Evolutionary conservation across 176 grass and related monocot genomes (phyloP), one percentile per base, ranked within the genome.

Genomic region (Echinochloa phyllopogon): DNA sequence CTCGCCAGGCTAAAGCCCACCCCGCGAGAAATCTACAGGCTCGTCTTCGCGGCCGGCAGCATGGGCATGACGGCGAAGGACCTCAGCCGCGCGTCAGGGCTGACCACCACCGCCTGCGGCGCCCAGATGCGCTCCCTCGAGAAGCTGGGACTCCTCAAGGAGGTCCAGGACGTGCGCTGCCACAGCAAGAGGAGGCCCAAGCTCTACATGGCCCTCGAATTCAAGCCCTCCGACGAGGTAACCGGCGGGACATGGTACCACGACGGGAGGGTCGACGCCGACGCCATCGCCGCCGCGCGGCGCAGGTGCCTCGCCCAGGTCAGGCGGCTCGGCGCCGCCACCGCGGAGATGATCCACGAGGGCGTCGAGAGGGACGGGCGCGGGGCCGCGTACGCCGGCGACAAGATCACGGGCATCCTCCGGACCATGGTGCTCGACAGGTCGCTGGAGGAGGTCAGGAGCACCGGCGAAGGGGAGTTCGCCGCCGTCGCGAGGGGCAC

Each of bases 211-310:
- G 89, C 74, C 85, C 36, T 58, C 10, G 87, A 91, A n/a, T 87
- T 91, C 82, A 39, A 79, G 59, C 92, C 89, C 53, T 69, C 87
- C 20, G 29, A 82, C 18, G 89, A 94, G 87, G 74, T 92, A 41
- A 79, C 92, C 2, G 92, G 87, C 2, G 89, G 92, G 10, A 53
- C 78, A 27, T 94, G 92, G 92, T 94, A 89, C 75, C 85, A 84
- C 78, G 69, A 92, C 5, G 92, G 89, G 27, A 79, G 40, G 44
- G 87, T 94, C 52, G 88, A 92, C 42, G 50, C 56, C 11, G 72
- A 76, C 37, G 82, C 90, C 82, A 83, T 94, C 29, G 51, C 60
- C 23, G 41, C 85, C 38, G 67, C 83, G 61, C 84, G 89, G 17
- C 85, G 62, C 77, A 24, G 79, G 66, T 92, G 92, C 73, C 79